phyloP scores from a whole-genome alignment of 441 rosid species.

The Erodium chrysanthum region DNA sequence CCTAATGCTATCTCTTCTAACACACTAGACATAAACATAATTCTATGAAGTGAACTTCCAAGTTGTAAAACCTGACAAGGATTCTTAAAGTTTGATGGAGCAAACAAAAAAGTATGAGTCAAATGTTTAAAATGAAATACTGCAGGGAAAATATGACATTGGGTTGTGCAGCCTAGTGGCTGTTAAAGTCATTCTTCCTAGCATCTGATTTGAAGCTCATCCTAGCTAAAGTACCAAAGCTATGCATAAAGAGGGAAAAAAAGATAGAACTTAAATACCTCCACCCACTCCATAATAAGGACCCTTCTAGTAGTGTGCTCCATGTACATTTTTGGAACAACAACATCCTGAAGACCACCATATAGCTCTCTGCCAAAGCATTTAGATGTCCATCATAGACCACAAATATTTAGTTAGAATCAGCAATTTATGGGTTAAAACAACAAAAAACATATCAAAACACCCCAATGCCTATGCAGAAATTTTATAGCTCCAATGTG shows the following conservation, averaged over 20 bases:
- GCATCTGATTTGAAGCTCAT: constrained; percentile 2
- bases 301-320: constrained; percentile 77
- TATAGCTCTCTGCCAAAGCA: constrained; percentile 55
- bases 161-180: constrained; percentile 2
- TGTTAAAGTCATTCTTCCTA: not conserved
- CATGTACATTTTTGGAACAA: constrained; percentile 72
- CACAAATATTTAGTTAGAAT: constrained; percentile 2
- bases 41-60: not conserved
- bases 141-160: not conserved
- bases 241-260: not conserved
- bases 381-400: constrained; percentile 12
- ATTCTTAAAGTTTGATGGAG: not conserved
- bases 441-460: not conserved
- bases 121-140: not conserved
- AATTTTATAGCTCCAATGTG: not conserved
- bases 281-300: constrained; percentile 93
- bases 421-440: not conserved
- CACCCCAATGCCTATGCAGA: not conserved
- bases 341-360: constrained; percentile 65
- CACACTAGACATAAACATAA: not conserved
- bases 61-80: not conserved
- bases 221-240: not conserved
- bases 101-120: not conserved
- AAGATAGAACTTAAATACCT: constrained; percentile 38
- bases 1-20: not conserved